Percentiles rank a stretch among this genome's conserved stretches.
These are phyloP conservation scores for Lonicera japonica DNA, from an alignment of 129 eudicot species.

Conservation along the genomic window DNA sequence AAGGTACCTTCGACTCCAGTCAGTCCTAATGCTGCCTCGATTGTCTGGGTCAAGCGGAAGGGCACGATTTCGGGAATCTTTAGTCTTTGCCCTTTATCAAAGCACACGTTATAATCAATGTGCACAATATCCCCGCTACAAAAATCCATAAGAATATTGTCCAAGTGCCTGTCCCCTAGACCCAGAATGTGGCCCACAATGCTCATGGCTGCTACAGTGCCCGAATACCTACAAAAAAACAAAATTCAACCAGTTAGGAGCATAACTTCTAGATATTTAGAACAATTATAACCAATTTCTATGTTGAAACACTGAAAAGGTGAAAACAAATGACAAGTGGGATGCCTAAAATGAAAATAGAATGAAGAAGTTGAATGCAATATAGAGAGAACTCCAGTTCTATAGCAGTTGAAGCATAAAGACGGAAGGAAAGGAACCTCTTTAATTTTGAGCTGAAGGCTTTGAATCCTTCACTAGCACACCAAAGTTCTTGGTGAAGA, in stretches of 20 bases:
- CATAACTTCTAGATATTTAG: slow-evolving; percentile 1
- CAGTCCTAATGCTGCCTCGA: slow-evolving; percentile 92
- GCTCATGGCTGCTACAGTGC: slow-evolving; percentile 96
- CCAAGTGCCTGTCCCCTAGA: slow-evolving; percentile 95
- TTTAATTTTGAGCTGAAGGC: slow-evolving; percentile 82
- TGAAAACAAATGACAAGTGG: not conserved
- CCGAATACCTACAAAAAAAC: slow-evolving; percentile 65
- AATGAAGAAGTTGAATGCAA: not conserved
- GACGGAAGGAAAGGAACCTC: slow-evolving; percentile 38
- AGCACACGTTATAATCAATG: slow-evolving; percentile 97
- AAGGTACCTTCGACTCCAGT: slow-evolving; percentile 90
- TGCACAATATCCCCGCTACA: slow-evolving; percentile 87
- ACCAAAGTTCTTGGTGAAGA: slow-evolving; percentile 98
- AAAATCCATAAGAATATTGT: slow-evolving; percentile 88
- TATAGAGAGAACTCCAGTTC: not conserved
- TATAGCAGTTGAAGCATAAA: slow-evolving; percentile 4
- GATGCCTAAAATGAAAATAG: not conserved
- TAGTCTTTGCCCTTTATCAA: slow-evolving; percentile 95
- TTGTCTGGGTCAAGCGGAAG: slow-evolving; percentile 89
- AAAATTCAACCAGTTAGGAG: not conserved
- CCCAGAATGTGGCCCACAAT: slow-evolving; percentile 97
- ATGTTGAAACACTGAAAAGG: not conserved
- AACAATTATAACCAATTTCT: not conserved
- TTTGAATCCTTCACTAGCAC: slow-evolving; percentile 97
- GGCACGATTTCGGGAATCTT: slow-evolving; percentile 99